Evolutionary conservation across 257 asterid genomes (phyloP).

Genomic region (Gentiana straminea): DNA sequence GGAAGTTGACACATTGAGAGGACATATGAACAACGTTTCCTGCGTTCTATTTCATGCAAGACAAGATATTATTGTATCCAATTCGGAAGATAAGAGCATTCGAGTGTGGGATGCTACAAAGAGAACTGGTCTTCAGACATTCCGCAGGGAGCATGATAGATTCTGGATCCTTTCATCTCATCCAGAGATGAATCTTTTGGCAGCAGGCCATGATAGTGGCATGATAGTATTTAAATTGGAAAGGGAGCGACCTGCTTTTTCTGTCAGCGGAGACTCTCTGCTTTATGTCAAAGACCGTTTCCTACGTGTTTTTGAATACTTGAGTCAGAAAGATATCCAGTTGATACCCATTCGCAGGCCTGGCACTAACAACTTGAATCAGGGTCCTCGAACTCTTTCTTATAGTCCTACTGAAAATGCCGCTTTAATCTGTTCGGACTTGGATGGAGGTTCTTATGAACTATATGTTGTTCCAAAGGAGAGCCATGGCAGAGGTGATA

Average conservation of each 20-base stretch:
- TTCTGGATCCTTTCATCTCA: constrained; percentile 96
- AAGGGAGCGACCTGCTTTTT: constrained; percentile 96
- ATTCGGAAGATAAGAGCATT: constrained; percentile 96
- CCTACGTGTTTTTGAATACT: constrained; percentile 70
- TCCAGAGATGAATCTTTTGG: constrained; percentile 97
- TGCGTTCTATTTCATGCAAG: constrained; percentile 78
- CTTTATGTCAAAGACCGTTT: constrained; percentile 83
- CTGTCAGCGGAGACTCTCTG: constrained; percentile 66
- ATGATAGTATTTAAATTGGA: constrained; percentile 95
- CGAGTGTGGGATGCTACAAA: constrained; percentile 99
- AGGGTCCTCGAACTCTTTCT: constrained; percentile 76
- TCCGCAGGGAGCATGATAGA: constrained; percentile 96
- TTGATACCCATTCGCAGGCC: constrained; percentile 88
- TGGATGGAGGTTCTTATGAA: constrained; percentile 92
- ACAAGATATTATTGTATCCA: constrained; percentile 91
- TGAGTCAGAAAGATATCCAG: constrained; percentile 82
- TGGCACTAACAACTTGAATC: constrained; percentile 77
- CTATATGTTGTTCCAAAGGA: constrained; percentile 77
- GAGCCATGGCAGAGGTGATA: constrained; percentile 69
- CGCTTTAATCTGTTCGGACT: constrained; percentile 73
- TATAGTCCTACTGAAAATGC: constrained; percentile 96
- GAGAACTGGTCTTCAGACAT: constrained; percentile 94
- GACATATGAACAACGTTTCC: constrained; percentile 96
- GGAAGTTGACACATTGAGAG: constrained; percentile 99
- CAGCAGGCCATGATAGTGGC: constrained; percentile 99